Evolutionary conservation across 179 eudicot genomes (phyloP), one percentile per base, ranked within the genome.

Genomic region (Carnegiea gigantea): DNA sequence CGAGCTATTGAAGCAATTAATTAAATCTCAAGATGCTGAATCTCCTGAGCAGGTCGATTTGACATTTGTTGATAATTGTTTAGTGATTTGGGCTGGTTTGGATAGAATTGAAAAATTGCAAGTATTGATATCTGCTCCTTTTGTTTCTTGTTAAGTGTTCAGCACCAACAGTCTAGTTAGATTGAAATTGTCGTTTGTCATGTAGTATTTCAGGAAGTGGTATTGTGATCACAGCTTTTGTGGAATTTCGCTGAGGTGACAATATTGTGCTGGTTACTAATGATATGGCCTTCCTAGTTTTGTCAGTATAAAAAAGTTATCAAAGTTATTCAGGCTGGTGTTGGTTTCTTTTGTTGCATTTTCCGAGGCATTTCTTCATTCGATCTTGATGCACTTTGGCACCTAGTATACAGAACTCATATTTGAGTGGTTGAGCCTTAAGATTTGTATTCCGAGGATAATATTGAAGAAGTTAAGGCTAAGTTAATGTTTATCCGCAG

Each of bases 11-110:
- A 90, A 88, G 84, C 80, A 92, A 77, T 43, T 83, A 44, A 33
- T 85, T 64, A 68, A 51, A 20, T 78, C 88, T 43, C 77, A 84
- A 20, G 95, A 86, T 77, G 64, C 49, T 21, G 92, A 87, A 79
- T 87, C 92, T 68, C 89, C 94, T 76, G 95, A 91, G 83, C 90
- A 88, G 99, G 99, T 97, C 77, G 82, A 43, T 77, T 59, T 54
- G 68, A 70, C 76, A 59, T 70, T 79, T 48, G 24, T 7, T 7
- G 26, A 51, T n/a, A 51, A 26, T n/a, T 49, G 13, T 77, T 65
- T 51, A 6, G 75, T 33, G 6, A 38, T 43, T 44, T 38, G 43
- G 78, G 62, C 5, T 79, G 12, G 44, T 30, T 15, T 26, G n/a
- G 20, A 30, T 83, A 26, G 1, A 33, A 36, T 57, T 10, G 4